Base-by-base conservation (phyloP, 495 filamentous ascomycete genomes). In the Xylaria intraflava region DNA sequence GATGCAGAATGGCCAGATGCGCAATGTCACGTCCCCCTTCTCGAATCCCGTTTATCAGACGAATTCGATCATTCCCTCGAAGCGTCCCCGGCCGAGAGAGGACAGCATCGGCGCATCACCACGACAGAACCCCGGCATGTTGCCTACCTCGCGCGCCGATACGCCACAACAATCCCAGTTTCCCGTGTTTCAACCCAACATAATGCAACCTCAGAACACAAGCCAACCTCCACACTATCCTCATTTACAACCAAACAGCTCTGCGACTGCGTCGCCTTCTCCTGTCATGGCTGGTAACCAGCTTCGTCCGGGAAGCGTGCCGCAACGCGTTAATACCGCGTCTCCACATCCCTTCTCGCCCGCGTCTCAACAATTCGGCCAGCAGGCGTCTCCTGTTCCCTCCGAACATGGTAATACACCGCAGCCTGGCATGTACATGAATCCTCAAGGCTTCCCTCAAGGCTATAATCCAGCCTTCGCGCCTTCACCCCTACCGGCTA, bases 341-440 rank as follows among this genome's bases (percentile, higher is more conserved):
- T 96, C 92, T 14, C 92, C 92, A 3, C 89, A 89, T 65, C 90
- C 90, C 0, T 96, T 94, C 69, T 90, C 90, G 1, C 88, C 89
- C 17, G 85, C 84, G 24, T 80, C 81, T 30, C 86, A 86, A 59
- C 82, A 86, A 49, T 88, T 91, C 59, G 82, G 76, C 39, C 72
- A 81, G 2, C 89, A 94, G 53, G 80, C 86, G 60, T 91, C 90
- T 4, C 88, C 90, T 5, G 77, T 88, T 12, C 83, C 85, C 23
- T 83, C 84, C 12, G 89, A 92, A 47, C 87, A 91, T 63, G 78
- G 81, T 24, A 88, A 83, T 53, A 90, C 88, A 9, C 89, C 90
- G 0, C 90, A 95, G 64, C 69, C 69, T 30, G 69, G 69, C 57
- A 72, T 82, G 19, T 87, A 81, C 50, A 81, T 85, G 71, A 76